Percentiles rank a stretch among this genome's conserved stretches.
phyloP scores from a whole-genome alignment of 2,329 filamentous ascomycete species.

The Colletotrichum plurivorum region DNA sequence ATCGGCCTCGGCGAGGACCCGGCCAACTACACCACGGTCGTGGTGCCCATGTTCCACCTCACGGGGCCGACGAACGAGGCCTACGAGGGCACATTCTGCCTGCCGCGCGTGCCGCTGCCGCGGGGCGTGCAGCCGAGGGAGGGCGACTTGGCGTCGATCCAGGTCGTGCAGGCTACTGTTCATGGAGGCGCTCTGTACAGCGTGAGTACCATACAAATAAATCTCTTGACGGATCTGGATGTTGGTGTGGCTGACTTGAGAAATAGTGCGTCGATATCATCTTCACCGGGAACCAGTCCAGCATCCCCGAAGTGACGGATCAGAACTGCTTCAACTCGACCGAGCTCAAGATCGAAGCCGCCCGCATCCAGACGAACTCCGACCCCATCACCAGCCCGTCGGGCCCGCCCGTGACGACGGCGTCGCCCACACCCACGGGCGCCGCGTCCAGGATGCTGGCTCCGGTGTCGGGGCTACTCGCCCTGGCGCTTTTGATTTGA shows the following conservation, averaged over 20 bases:
- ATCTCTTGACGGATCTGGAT: too few species aligned
- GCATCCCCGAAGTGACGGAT: constrained; percentile 68
- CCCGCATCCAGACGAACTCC: constrained; percentile 11
- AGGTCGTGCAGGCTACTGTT: constrained; percentile 76
- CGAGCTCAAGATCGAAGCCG: constrained; percentile 53
- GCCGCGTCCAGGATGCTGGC: neutral
- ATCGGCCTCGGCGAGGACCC: constrained; percentile 75
- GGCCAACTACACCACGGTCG: constrained; percentile 76
- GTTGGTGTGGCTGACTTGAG: constrained; percentile 12
- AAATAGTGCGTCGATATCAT: constrained; percentile 80
- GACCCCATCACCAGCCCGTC: constrained; percentile 8
- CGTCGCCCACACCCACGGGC: neutral
- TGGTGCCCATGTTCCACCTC: constrained; percentile 76
- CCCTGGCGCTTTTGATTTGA: constrained; percentile 1
- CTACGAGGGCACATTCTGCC: constrained; percentile 77
- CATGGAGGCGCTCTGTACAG: constrained; percentile 79
- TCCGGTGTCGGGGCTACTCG: neutral
- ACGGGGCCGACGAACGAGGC: constrained; percentile 72
- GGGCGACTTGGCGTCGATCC: constrained; percentile 80
- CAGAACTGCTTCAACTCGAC: constrained; percentile 79
- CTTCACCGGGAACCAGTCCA: constrained; percentile 70
- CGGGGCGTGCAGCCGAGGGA: constrained; percentile 69
- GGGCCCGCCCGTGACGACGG: neutral
- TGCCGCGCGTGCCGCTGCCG: constrained; percentile 79
- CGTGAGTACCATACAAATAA: constrained; percentile 65